These are phyloP conservation scores for Dactylellina leptospora DNA, from an alignment of 2,329 filamentous ascomycete species.

Conservation along the genomic window DNA sequence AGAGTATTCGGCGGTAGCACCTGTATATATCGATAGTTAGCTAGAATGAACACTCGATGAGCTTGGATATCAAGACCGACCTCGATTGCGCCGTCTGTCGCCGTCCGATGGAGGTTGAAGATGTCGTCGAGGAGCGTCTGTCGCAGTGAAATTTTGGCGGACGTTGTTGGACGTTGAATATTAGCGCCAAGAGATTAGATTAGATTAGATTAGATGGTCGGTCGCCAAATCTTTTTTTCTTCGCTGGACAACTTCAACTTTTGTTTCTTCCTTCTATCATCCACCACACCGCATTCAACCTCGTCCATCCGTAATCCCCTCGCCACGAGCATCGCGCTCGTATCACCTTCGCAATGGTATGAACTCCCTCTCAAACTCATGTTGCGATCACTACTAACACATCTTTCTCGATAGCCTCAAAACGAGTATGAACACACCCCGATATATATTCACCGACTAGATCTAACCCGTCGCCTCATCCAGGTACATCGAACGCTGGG, in stretches of 20 bases:
- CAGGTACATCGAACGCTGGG: slow-evolving; percentile 77
- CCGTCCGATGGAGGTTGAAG: background rate
- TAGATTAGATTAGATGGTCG: slow-evolving; percentile 20
- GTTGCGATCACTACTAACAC: slow-evolving; percentile 16
- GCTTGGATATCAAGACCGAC: slow-evolving; percentile 1
- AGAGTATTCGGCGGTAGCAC: too few species aligned
- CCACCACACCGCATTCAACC: background rate
- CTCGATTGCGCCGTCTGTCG: background rate
- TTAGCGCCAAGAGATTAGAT: slow-evolving; percentile 51
- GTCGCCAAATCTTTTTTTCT: slow-evolving; percentile 24
- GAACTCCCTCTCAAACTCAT: background rate
- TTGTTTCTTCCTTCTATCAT: slow-evolving; percentile 5
- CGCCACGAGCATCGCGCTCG: slow-evolving; percentile 35
- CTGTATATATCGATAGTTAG: slow-evolving; percentile 2
- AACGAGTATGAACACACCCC: slow-evolving; percentile 68
- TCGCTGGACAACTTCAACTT: slow-evolving; percentile 1
- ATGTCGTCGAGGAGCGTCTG: background rate
- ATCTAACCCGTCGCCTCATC: slow-evolving; percentile 7
- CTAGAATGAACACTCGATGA: background rate
- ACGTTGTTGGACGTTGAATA: slow-evolving; percentile 25
- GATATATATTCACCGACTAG: background rate
- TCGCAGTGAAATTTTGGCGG: slow-evolving; percentile 6
- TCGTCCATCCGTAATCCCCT: background rate
- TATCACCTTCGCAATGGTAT: slow-evolving; percentile 38
- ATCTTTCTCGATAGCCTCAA: slow-evolving; percentile 70